These are phyloP conservation scores for Bromus sterilis DNA, from an alignment of 176 grass and related monocot genomes.

Conservation along the genomic window DNA sequence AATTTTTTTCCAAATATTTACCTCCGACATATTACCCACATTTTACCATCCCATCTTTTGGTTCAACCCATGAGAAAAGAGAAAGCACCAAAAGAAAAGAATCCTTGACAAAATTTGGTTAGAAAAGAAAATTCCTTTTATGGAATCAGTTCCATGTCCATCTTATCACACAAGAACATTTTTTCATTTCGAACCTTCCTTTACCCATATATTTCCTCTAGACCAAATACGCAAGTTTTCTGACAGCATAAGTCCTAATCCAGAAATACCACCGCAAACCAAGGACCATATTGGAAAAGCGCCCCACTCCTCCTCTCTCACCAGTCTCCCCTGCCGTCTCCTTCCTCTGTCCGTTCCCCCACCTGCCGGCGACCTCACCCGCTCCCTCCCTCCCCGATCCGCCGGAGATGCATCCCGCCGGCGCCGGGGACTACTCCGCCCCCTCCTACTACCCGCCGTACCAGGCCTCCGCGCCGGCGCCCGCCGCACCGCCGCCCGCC, in stretches of 20 bases:
- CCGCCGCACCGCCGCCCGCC: background rate
- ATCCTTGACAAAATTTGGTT: no score
- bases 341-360: background rate
- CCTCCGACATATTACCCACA: no score
- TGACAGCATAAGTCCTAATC: background rate
- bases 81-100: no score
- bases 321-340: background rate
- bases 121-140: no score
- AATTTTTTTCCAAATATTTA: no score
- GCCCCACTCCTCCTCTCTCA: background rate
- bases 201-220: background rate
- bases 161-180: no score
- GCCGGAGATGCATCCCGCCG: constrained; percentile 45
- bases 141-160: no score
- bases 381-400: constrained; percentile 3
- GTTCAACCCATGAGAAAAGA: no score
- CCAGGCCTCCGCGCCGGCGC: constrained; percentile 8
- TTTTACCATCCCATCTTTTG: no score
- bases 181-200: background rate
- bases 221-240: background rate
- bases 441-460: constrained; percentile 47
- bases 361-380: background rate
- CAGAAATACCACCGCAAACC: background rate
- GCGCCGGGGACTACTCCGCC: constrained; percentile 30
- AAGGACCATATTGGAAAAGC: background rate